Evolutionary conservation across 1,284 basidiomycete genomes (phyloP).

Genomic region (Tilletia caries): DNA sequence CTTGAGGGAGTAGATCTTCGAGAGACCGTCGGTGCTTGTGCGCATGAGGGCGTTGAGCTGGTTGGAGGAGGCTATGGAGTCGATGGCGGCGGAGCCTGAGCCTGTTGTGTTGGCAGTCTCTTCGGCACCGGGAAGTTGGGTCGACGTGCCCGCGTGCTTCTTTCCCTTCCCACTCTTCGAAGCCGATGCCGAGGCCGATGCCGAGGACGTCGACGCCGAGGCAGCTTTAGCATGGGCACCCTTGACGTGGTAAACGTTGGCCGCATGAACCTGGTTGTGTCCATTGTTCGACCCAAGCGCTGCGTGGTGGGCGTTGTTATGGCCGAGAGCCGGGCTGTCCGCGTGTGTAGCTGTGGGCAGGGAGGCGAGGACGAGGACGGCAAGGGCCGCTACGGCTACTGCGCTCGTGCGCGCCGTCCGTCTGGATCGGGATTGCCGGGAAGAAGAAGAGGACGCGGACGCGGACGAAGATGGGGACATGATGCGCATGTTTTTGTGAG

Average conservation of each 20-base stretch:
- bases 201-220: not conserved
- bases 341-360: not conserved
- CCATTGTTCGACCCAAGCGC: not conserved
- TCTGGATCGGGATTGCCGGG: too few relatives aligned
- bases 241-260: not conserved
- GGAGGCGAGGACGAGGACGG: not conserved
- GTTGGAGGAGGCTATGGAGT: not conserved
- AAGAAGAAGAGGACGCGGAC: too few relatives aligned
- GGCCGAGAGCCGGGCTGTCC: not conserved
- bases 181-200: not conserved
- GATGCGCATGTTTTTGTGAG: too few relatives aligned
- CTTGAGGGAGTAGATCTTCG: not conserved
- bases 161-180: not conserved
- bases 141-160: not conserved
- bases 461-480: too few relatives aligned
- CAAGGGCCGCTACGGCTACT: not conserved
- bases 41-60: not conserved
- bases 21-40: not conserved
- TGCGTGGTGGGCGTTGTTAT: not conserved
- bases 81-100: not conserved
- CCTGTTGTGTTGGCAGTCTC: not conserved
- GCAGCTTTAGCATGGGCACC: not conserved
- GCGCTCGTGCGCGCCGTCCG: not conserved
- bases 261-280: not conserved
- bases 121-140: not conserved